Evolutionary conservation across 441 rosid genomes (phyloP), one percentile per base, ranked within the genome.

Genomic region (Erodium chrysanthum): DNA sequence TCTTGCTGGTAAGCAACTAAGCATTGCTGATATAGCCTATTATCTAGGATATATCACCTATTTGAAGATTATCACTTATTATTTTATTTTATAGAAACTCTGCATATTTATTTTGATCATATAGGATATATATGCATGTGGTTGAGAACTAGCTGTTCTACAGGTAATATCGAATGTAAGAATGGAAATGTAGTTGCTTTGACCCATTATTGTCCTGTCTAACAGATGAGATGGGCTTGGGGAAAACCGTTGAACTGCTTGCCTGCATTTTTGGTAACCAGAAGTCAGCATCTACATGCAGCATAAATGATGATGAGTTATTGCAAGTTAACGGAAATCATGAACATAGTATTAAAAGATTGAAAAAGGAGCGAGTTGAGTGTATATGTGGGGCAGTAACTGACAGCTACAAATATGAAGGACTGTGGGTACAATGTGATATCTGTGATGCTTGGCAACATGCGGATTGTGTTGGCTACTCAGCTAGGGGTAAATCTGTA

Each of bases 391-490:
- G 98, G 73, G 97, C 96, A 69, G 98, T 94, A 66, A 94, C 83
- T 73, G 97, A 94, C 82, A 88, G 91, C 74, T 83, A 80, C 22
- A 82, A 78, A 71, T 88, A 89, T 73, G 80, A 68, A 73, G 98
- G 97, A 74, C 70, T 93, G 25, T 93, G 98, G 98, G 98, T 93
- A 62, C 96, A 91, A 74, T 94, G 98, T 58, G 98, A 94, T 77
- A 76, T 81, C 3, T 94, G 98, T 81, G 96, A 91, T 85, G 98
- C 98, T 79, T 94, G 98, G 98, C 98, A 94, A 74, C 98, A 94
- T 85, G 90, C 98, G 0, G 92, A 91, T 22, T 94, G 97, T 82
- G 98, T 91, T 65, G 95, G 97, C 72, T 93, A 93, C 82, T 87
- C 95, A 42, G 82, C 89, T 44, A 85, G 79, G 73, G 90, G 97